phyloP scores from a whole-genome alignment of 2,329 filamentous ascomycete species.

The Cytospora mali region DNA sequence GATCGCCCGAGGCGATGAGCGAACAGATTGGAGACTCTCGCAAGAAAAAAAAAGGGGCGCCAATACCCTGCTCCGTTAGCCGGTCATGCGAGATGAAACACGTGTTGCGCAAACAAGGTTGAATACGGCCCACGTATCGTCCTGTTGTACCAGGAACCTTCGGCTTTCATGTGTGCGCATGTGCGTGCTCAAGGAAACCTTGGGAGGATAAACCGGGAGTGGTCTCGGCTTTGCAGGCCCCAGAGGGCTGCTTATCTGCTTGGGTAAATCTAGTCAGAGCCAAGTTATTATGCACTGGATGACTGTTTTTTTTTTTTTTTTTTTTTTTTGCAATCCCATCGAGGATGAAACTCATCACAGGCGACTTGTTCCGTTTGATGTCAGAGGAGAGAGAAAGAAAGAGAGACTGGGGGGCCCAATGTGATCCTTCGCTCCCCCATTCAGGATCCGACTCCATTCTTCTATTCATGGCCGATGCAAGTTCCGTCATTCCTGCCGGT shows the following conservation, averaged over 20 bases:
- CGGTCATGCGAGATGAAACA: slow-evolving; percentile 27
- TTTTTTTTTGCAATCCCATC: not conserved
- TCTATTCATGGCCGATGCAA: not conserved
- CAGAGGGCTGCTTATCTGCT: slow-evolving; percentile 7
- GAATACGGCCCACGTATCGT: slow-evolving; percentile 20
- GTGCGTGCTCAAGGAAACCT: slow-evolving; percentile 6
- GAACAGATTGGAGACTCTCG: slow-evolving; percentile 14
- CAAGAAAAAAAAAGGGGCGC: slow-evolving; percentile 7
- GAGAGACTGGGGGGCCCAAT: not conserved
- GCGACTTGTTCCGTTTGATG: not conserved
- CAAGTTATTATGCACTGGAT: slow-evolving; percentile 2
- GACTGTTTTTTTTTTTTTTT: too few relatives aligned
- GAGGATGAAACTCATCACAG: not conserved
- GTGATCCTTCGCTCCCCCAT: slow-evolving; percentile 6
- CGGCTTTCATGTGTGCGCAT: slow-evolving; percentile 1
- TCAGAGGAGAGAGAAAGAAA: too few relatives aligned
- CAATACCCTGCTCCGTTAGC: slow-evolving; percentile 4
- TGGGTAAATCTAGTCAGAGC: slow-evolving; percentile 7
- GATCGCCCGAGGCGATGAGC: slow-evolving; percentile 14
- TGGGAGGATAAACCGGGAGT: slow-evolving; percentile 4
- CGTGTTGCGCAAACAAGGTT: slow-evolving; percentile 28
- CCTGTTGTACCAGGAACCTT: slow-evolving; percentile 10
- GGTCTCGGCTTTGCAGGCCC: slow-evolving; percentile 21
- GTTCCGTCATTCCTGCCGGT: slow-evolving; percentile 14
- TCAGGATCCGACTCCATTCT: slow-evolving; percentile 15